Conservation (phyloP, 345 rosid species). For the Carallia pectinifolia region DNA sequence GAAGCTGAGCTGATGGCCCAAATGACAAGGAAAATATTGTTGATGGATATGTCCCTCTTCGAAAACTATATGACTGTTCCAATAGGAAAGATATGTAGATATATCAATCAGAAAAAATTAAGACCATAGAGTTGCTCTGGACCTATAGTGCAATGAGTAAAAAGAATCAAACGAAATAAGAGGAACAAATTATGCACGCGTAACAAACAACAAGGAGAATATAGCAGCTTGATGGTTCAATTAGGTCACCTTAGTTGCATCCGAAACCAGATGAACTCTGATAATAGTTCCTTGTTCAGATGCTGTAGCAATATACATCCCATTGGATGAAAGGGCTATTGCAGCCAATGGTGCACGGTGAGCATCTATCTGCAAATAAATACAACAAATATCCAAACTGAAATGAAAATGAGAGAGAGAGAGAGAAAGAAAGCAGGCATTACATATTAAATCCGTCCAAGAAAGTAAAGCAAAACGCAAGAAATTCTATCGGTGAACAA, state of each 20-base stretch:
- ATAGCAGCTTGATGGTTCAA: too few relatives aligned
- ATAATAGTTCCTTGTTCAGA: constrained; percentile 92
- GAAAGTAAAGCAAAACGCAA: neutral
- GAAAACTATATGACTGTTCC: constrained; percentile 71
- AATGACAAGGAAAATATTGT: constrained; percentile 86
- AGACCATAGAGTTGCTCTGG: neutral
- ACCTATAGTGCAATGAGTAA: neutral
- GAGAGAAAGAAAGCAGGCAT: neutral
- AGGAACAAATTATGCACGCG: neutral
- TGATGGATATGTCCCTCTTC: constrained; percentile 87
- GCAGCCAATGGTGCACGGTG: constrained; percentile 86
- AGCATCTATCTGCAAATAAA: constrained; percentile 76
- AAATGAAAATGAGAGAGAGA: constrained; percentile 7
- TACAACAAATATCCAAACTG: constrained; percentile 8
- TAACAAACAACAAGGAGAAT: too few relatives aligned
- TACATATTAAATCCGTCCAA: constrained; percentile 1
- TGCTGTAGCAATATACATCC: constrained; percentile 86
- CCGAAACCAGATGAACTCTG: constrained; percentile 77
- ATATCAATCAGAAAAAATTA: neutral
- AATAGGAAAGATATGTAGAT: constrained; percentile 9
- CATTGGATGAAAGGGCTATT: constrained; percentile 68
- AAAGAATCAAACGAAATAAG: neutral
- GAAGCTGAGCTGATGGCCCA: constrained; percentile 68
- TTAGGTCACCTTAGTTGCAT: constrained; percentile 74
- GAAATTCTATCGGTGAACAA: neutral